A percentile compares a stretch with the other conserved stretches of the same genome.
Evolutionary conservation across 257 asterid species (phyloP).

Genomic region (Catharanthus roseus): DNA sequence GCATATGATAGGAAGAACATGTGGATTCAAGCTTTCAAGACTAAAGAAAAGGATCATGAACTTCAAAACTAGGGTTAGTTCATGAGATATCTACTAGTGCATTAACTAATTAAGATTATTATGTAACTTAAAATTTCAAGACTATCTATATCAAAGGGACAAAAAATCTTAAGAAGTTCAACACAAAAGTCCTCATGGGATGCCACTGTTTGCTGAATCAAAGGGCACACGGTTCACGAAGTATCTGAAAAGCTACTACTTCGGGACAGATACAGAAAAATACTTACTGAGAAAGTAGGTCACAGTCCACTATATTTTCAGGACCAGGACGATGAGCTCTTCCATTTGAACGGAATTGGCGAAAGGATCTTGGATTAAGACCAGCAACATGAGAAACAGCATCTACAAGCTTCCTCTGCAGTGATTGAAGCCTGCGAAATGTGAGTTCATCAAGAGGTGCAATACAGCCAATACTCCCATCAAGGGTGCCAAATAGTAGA

Average conservation of each 20-base stretch:
- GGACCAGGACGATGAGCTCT: slow-evolving; percentile 99
- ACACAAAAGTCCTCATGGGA: not conserved
- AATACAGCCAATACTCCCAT: slow-evolving; percentile 92
- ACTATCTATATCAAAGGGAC: not conserved
- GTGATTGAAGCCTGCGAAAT: slow-evolving; percentile 90
- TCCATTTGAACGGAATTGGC: slow-evolving; percentile 81
- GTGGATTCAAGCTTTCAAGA: too few species aligned
- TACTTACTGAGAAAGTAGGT: slow-evolving; percentile 85
- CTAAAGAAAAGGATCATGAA: too few species aligned
- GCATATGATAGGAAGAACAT: too few species aligned
- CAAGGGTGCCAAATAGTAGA: slow-evolving; percentile 80
- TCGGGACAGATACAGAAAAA: not conserved
- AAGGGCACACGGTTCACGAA: not conserved
- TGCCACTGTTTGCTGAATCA: too few species aligned
- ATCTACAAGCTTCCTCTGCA: slow-evolving; percentile 91
- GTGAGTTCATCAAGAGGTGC: slow-evolving; percentile 96
- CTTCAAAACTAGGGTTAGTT: not conserved
- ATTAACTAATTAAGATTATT: not conserved
- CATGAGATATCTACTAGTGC: not conserved
- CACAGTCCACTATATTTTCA: slow-evolving; percentile 87
- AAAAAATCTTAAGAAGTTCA: not conserved
- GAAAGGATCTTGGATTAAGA: slow-evolving; percentile 81
- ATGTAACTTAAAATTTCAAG: not conserved
- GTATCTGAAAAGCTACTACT: not conserved
- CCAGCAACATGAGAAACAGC: slow-evolving; percentile 89